phyloP scores from a whole-genome alignment of 169 alveolate genomes.

The Eimeria acervulina region DNA sequence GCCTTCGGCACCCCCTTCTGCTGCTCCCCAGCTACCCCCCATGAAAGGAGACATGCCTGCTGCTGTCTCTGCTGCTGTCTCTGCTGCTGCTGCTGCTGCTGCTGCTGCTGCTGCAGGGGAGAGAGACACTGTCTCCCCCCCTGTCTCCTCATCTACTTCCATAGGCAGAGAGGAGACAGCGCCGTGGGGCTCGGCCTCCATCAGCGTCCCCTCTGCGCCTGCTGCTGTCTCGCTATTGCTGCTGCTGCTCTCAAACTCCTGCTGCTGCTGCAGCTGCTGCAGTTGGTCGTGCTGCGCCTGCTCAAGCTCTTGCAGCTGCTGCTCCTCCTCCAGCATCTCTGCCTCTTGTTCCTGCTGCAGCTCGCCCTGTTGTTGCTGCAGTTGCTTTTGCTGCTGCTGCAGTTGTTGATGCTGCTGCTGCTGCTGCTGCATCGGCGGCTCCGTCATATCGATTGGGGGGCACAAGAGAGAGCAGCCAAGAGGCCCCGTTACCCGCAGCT shows the following conservation, averaged over 20 bases:
- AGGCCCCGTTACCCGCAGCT: constrained; percentile 64
- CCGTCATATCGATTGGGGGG: constrained; percentile 36
- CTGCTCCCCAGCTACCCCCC: background rate
- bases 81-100: constrained; percentile 2
- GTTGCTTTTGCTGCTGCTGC: background rate
- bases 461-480: background rate
- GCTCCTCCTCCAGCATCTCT: background rate
- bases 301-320: constrained; percentile 32
- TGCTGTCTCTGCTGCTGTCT: background rate
- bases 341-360: background rate
- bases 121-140: background rate
- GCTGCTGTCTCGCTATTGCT: constrained; percentile 3
- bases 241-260: too few species aligned
- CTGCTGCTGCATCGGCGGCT: constrained; percentile 31
- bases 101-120: background rate
- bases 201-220: background rate
- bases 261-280: background rate
- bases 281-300: background rate
- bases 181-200: background rate
- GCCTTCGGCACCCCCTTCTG: background rate
- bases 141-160: constrained; percentile 36
- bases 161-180: background rate
- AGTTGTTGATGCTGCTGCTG: constrained; percentile 42
- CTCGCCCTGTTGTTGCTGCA: constrained; percentile 29
- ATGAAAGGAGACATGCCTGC: background rate